Evolutionary conservation across 208 protist genomes (phyloP).

Genomic region (Novymonas esmeraldas): DNA sequence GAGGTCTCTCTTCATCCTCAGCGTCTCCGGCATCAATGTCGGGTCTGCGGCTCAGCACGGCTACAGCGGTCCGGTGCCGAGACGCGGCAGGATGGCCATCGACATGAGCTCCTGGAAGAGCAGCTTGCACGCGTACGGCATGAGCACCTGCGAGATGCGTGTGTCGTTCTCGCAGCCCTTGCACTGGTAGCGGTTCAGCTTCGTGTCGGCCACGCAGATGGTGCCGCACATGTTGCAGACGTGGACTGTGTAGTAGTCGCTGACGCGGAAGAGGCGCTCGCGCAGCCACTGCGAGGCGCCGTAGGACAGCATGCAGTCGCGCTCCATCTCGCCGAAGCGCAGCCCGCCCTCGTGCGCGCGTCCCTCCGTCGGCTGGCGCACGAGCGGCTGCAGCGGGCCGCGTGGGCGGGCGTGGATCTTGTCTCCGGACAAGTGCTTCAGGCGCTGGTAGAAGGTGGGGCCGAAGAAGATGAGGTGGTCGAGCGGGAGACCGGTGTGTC

Average conservation of each 20-base stretch:
- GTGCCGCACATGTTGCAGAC: constrained; percentile 95
- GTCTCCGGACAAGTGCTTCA: constrained; percentile 99
- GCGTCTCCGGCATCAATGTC: too few relatives aligned
- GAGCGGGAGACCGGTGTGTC: constrained; percentile 98
- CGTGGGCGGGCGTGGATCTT: constrained; percentile 99
- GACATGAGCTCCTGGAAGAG: constrained; percentile 99
- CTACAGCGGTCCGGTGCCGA: constrained; percentile 48
- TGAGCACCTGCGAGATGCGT: constrained; percentile 90
- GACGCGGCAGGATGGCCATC: constrained; percentile 95
- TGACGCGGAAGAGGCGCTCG: constrained; percentile 97
- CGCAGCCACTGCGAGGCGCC: constrained; percentile 95
- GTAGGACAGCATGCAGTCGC: constrained; percentile 99
- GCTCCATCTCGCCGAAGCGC: constrained; percentile 99
- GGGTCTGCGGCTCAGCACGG: too few relatives aligned
- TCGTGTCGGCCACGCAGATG: constrained; percentile 68
- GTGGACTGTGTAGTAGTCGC: constrained; percentile 96
- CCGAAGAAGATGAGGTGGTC: constrained; percentile 99
- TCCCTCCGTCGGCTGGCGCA: constrained; percentile 99
- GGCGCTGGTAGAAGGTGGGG: constrained; percentile 99
- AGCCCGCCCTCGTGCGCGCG: constrained; percentile 97
- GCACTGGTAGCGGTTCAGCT: constrained; percentile 74
- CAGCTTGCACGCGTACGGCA: constrained; percentile 99
- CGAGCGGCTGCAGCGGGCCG: constrained; percentile 95
- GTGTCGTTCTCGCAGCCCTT: constrained; percentile 97
- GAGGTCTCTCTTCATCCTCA: too few relatives aligned